Conservation (phyloP, 1,284 basidiomycete species). For the Irpex sp. region DNA sequence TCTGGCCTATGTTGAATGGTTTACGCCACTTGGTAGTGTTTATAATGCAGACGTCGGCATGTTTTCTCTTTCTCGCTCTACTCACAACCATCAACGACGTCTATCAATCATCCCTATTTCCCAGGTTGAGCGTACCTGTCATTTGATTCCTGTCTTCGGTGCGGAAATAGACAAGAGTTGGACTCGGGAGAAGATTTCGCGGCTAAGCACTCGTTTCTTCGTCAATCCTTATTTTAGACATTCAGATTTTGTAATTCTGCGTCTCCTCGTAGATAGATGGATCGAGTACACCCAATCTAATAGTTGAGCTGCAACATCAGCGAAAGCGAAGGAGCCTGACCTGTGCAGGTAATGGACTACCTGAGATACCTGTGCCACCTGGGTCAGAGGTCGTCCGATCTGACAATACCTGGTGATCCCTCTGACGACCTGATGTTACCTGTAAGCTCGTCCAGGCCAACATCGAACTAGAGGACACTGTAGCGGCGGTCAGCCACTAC, state of each 20-base stretch:
- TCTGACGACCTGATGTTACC: no score
- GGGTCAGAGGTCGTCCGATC: no score
- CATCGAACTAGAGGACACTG: no score
- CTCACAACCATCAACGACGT: slow-evolving; percentile 6
- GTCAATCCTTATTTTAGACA: slow-evolving; percentile 9
- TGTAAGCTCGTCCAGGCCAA: neutral
- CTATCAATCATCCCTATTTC: slow-evolving; percentile 16
- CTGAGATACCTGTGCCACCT: neutral
- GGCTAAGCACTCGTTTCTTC: slow-evolving; percentile 3
- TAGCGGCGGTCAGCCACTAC: neutral
- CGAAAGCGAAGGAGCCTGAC: neutral
- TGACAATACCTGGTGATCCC: no score
- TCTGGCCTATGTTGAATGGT: slow-evolving; percentile 23
- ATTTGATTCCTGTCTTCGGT: neutral
- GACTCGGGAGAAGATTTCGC: slow-evolving; percentile 3
- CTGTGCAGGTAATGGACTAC: neutral
- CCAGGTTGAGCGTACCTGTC: slow-evolving; percentile 11
- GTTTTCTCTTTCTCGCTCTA: slow-evolving; percentile 14
- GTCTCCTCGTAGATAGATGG: slow-evolving; percentile 6
- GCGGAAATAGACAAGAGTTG: neutral
- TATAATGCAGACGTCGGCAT: slow-evolving; percentile 10
- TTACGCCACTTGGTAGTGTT: slow-evolving; percentile 12
- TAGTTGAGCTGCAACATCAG: neutral
- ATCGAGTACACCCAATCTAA: neutral
- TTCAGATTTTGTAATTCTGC: slow-evolving; percentile 4